These are phyloP conservation scores for Boeremia lycopersici DNA, from an alignment of 2,329 filamentous ascomycete genomes.

Conservation along the genomic window DNA sequence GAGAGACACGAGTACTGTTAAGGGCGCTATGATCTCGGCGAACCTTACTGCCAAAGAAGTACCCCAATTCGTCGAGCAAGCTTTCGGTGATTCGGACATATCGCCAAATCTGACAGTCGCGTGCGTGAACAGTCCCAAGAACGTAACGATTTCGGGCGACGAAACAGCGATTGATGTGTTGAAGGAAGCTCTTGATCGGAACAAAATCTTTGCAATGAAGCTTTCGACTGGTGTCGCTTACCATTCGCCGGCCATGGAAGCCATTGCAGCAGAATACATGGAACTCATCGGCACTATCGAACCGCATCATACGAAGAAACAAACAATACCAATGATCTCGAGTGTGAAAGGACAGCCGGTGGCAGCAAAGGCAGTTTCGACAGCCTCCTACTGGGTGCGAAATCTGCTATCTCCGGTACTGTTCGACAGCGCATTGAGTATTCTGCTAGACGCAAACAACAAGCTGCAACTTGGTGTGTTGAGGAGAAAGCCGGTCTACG, in stretches of 20 bases:
- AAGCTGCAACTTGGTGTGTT: too few relatives aligned
- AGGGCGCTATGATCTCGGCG: conserved; percentile 22
- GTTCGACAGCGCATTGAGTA: background rate
- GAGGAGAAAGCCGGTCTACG: background rate
- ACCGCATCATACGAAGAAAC: too few relatives aligned
- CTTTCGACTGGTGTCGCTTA: too few relatives aligned
- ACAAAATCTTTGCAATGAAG: too few relatives aligned
- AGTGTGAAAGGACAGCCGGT: too few relatives aligned
- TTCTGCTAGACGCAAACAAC: background rate
- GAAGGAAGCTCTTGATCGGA: too few relatives aligned
- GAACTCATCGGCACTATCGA: too few relatives aligned
- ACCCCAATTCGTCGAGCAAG: too few relatives aligned
- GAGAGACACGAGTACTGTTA: background rate
- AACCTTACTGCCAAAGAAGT: too few relatives aligned
- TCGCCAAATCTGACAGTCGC: background rate
- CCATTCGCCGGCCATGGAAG: background rate
- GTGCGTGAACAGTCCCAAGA: background rate
- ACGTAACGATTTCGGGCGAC: background rate
- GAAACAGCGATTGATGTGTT: background rate
- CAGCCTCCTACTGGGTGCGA: background rate
- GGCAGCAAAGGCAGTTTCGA: background rate
- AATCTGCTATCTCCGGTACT: background rate
- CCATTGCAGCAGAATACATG: background rate
- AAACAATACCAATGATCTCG: too few relatives aligned
- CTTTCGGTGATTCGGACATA: too few relatives aligned